Percentiles rank a stretch among this genome's conserved stretches.
Conservation (phyloP, 108 stramenopile genomes). For the Cyclostephanos tholiformis region DNA sequence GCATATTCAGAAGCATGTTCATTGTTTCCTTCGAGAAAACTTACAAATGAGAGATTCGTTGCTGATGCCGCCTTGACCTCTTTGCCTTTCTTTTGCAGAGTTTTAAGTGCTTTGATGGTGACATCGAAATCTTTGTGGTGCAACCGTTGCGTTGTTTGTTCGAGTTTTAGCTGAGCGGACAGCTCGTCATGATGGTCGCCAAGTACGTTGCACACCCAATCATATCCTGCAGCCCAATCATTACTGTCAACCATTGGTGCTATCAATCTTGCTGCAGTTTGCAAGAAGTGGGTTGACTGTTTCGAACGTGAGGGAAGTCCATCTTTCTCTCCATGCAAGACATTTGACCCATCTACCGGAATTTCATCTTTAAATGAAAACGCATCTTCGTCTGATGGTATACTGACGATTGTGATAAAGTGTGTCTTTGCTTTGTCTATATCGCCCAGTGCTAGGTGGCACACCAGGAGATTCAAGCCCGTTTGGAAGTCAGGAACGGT, state of each 20-base stretch:
- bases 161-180: slow-evolving; percentile 71
- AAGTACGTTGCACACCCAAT: slow-evolving; percentile 77
- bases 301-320: slow-evolving; percentile 8
- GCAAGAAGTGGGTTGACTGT: slow-evolving; percentile 21
- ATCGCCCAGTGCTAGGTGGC: slow-evolving; percentile 86
- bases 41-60: slow-evolving; percentile 87
- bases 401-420: slow-evolving; percentile 60
- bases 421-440: slow-evolving; percentile 61
- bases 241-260: slow-evolving; percentile 65
- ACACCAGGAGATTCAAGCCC: slow-evolving; percentile 86
- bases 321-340: background rate
- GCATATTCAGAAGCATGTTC: slow-evolving; percentile 75
- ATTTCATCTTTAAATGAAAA: slow-evolving; percentile 1
- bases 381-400: slow-evolving; percentile 29
- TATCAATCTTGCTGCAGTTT: slow-evolving; percentile 60
- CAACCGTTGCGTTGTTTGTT: slow-evolving; percentile 55
- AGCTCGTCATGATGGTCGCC: slow-evolving; percentile 62
- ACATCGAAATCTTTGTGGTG: slow-evolving; percentile 31
- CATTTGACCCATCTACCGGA: background rate
- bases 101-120: slow-evolving; percentile 62
- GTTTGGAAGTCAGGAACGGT: slow-evolving; percentile 71
- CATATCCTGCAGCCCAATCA: slow-evolving; percentile 68
- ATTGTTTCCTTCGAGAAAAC: slow-evolving; percentile 84
- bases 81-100: slow-evolving; percentile 81
- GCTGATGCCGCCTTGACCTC: slow-evolving; percentile 75